Percentiles rank a stretch among this genome's conserved stretches.
Evolutionary conservation across 495 filamentous ascomycete species (phyloP).

Genomic region (Annulohypoxylon stygium): DNA sequence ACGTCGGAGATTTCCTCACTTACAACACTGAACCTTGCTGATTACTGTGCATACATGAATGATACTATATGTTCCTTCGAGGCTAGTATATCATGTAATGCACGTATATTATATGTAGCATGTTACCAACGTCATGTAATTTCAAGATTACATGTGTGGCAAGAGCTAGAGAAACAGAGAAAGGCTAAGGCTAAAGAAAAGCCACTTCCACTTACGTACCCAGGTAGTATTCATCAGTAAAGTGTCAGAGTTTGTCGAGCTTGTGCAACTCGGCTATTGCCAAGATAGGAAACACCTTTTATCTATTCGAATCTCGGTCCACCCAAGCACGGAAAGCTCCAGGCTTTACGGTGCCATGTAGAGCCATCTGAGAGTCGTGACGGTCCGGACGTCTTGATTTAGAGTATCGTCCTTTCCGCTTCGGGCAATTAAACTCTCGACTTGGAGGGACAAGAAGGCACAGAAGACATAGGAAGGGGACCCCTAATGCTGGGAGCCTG

Average conservation of each 20-base stretch:
- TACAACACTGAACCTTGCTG: not conserved
- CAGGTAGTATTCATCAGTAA: conserved; percentile 20
- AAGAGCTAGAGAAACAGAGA: not conserved
- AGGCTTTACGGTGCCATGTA: not conserved
- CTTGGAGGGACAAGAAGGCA: too few relatives aligned
- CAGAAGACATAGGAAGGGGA: not conserved
- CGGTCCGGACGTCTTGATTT: not conserved
- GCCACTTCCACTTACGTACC: not conserved
- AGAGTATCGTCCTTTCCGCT: conserved; percentile 10
- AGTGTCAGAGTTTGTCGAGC: conserved; percentile 10
- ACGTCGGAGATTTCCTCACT: conserved; percentile 26
- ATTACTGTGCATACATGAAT: not conserved
- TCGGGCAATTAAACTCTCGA: conserved; percentile 11
- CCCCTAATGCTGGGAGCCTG: not conserved
- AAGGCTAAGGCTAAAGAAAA: not conserved
- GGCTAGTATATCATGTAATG: not conserved
- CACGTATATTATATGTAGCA: not conserved
- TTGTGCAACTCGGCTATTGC: conserved; percentile 19
- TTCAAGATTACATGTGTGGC: not conserved
- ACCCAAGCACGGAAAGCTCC: conserved; percentile 7
- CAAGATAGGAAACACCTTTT: conserved; percentile 19
- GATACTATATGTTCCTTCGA: not conserved
- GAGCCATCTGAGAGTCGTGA: not conserved
- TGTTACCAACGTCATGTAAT: too few relatives aligned
- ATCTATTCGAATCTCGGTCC: conserved; percentile 25